Evolutionary conservation across 352 stramenopile genomes (phyloP).

Genomic region (Pythium plurisporium): DNA sequence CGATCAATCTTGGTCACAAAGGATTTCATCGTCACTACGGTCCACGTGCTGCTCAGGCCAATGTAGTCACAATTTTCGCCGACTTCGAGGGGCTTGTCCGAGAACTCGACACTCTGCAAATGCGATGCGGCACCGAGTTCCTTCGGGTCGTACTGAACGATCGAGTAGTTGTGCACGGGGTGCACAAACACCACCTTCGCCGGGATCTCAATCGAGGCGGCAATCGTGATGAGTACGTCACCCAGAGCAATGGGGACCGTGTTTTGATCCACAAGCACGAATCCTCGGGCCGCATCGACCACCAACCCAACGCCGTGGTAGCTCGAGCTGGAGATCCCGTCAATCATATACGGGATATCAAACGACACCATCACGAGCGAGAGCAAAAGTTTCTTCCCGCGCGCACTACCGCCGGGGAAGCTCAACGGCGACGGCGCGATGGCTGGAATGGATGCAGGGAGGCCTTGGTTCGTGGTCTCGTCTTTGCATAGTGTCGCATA

Average conservation of each 20-base stretch:
- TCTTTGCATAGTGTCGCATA: slow-evolving; percentile 40
- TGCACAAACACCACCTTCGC: slow-evolving; percentile 89
- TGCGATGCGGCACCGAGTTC: slow-evolving; percentile 59
- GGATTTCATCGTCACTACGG: slow-evolving; percentile 82
- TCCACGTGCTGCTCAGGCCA: slow-evolving; percentile 82
- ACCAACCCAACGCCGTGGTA: slow-evolving; percentile 89
- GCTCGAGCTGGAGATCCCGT: slow-evolving; percentile 86
- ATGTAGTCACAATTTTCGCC: slow-evolving; percentile 80
- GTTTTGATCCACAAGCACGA: slow-evolving; percentile 92
- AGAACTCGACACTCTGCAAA: slow-evolving; percentile 53
- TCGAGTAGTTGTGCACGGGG: slow-evolving; percentile 90
- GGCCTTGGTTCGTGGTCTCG: slow-evolving; percentile 5
- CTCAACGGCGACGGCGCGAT: slow-evolving; percentile 57
- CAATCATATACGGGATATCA: slow-evolving; percentile 90
- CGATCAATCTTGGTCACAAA: slow-evolving; percentile 83
- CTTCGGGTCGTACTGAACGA: slow-evolving; percentile 87
- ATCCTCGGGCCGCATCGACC: slow-evolving; percentile 71
- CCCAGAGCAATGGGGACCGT: slow-evolving; percentile 86
- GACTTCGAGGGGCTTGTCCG: slow-evolving; percentile 62
- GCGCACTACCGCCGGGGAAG: slow-evolving; percentile 57
- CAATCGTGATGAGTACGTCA: slow-evolving; percentile 86
- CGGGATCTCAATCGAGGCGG: slow-evolving; percentile 82
- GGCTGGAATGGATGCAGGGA: slow-evolving; percentile 33
- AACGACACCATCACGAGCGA: slow-evolving; percentile 91
- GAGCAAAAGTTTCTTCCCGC: slow-evolving; percentile 67